Evolutionary conservation across 139 green algal genomes (phyloP), one percentile per base, ranked within the genome.

Genomic region (Monoraphidium neglectum): DNA sequence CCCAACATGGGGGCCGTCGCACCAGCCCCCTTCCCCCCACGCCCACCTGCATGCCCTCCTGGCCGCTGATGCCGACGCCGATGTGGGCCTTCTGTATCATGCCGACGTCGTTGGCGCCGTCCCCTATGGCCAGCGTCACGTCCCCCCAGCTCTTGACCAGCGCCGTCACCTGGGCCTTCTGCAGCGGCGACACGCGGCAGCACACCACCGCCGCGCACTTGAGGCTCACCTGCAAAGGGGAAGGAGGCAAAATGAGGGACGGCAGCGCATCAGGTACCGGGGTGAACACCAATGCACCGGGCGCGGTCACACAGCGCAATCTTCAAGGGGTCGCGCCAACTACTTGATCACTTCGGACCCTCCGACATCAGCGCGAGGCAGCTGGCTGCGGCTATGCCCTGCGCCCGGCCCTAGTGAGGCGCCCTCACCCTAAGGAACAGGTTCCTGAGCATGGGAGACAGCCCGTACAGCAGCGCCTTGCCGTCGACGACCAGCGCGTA

Each of bases 91-190:
- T 83, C 67, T 91, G 91, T 66, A 97, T 97, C 96, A 99, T 99
- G 74, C 93, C 93, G 59, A 99, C 96, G 79, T 99, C 96, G 69
- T 99, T 99, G 60, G 96, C 96, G 49, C 96, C 96, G 80, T 99
- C 96, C 2, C 96, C 96, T 26, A 99, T 98, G 74, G 88, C 91
- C 40, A 99, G 90, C 79, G 97, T 99, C 13, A 75, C 84, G 40
- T 89, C 85, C 0, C 90, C 90, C 10, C 74, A 61, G 65, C 65
- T 85, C 74, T 88, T 85, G 54, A 94, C 89, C 53, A 95, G 82
- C 37, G 47, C 70, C 1, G 88, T 95, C 2, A 94, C 85, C 77
- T 83, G 76, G 28, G 88, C 91, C 86, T 95, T 94, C 77, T 95
- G 91, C 68, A 86, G 76, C 32, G 84, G 84, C 23, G 87, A 91